A percentile compares a stretch with the other conserved stretches of the same genome.
phyloP scores from a whole-genome alignment of 805 yeast genomes.

The Maudiozyma saulgeensis region DNA sequence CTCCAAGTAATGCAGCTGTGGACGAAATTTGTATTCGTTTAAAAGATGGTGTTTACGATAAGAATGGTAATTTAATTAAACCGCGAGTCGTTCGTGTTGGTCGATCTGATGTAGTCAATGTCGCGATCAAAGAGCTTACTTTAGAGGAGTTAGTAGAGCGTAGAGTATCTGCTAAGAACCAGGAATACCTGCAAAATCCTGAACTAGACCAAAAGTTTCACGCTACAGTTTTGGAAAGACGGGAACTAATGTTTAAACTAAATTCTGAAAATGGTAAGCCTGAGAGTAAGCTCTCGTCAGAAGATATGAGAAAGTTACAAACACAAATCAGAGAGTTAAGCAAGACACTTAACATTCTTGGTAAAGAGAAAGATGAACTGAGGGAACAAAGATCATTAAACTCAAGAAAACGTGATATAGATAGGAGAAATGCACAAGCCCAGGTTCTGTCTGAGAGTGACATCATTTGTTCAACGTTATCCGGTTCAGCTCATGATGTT shows the following conservation, averaged over 20 bases:
- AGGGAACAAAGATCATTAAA: slow-evolving; percentile 65
- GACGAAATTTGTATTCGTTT: slow-evolving; percentile 86
- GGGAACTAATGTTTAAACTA: slow-evolving; percentile 38
- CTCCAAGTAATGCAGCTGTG: slow-evolving; percentile 98
- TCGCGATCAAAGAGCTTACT: slow-evolving; percentile 71
- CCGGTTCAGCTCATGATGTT: slow-evolving; percentile 90
- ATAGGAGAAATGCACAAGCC: slow-evolving; percentile 65
- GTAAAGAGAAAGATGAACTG: slow-evolving; percentile 65
- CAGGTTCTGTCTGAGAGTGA: slow-evolving; percentile 65
- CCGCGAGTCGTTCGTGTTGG: slow-evolving; percentile 84
- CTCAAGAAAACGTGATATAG: slow-evolving; percentile 66
- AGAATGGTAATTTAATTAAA: slow-evolving; percentile 41
- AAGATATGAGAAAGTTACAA: slow-evolving; percentile 41
- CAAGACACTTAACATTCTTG: slow-evolving; percentile 55
- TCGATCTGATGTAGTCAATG: slow-evolving; percentile 76
- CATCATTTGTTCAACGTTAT: slow-evolving; percentile 81
- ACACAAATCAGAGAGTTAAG: slow-evolving; percentile 46
- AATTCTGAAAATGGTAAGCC: slow-evolving; percentile 34
- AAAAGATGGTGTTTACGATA: slow-evolving; percentile 55
- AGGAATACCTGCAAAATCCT: slow-evolving; percentile 31
- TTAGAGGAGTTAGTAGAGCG: slow-evolving; percentile 78
- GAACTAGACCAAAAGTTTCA: slow-evolving; percentile 40
- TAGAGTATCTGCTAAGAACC: slow-evolving; percentile 36
- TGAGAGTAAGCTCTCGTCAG: slow-evolving; percentile 37
- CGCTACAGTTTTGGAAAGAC: slow-evolving; percentile 50